Evolutionary conservation across 129 eudicot species (phyloP).

Genomic region (Silybum marianum): DNA sequence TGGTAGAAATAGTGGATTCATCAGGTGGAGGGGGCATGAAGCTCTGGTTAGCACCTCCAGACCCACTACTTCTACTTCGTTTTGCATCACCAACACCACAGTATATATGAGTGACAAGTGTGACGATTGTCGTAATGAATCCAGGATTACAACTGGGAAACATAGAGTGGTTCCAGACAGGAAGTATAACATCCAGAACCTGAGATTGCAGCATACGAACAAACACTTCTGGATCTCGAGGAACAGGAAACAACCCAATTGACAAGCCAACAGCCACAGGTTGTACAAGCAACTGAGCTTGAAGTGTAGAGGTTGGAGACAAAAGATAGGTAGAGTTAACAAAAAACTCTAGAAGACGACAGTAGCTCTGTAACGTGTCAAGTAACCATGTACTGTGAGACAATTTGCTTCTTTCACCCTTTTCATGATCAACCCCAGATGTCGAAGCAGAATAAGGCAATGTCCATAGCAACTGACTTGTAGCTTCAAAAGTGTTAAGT

Average conservation of each 20-base stretch:
- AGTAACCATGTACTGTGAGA: constrained; percentile 74
- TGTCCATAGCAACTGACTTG: constrained; percentile 96
- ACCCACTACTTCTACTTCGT: constrained; percentile 54
- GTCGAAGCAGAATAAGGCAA: constrained; percentile 52
- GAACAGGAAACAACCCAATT: constrained; percentile 96
- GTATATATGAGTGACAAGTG: constrained; percentile 79
- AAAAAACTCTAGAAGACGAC: constrained; percentile 80
- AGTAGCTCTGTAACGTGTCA: constrained; percentile 83
- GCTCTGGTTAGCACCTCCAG: constrained; percentile 69
- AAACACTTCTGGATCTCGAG: constrained; percentile 89
- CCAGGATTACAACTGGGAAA: constrained; percentile 74
- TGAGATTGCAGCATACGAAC: constrained; percentile 96
- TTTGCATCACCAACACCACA: constrained; percentile 87
- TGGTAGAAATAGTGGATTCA: constrained; percentile 87
- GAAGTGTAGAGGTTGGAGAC: constrained; percentile 74
- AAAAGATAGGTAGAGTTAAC: constrained; percentile 75
- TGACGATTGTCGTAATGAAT: constrained; percentile 63
- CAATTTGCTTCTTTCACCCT: constrained; percentile 54
- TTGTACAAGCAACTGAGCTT: constrained; percentile 96
- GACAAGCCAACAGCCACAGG: constrained; percentile 95
- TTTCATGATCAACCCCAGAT: constrained; percentile 53
- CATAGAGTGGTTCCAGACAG: constrained; percentile 92
- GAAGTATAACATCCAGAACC: constrained; percentile 93
- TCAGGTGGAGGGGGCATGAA: constrained; percentile 82
- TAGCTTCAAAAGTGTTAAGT: constrained; percentile 96